Evolutionary conservation across 2,329 filamentous ascomycete genomes (phyloP).

Genomic region (Coleophoma crateriformis): DNA sequence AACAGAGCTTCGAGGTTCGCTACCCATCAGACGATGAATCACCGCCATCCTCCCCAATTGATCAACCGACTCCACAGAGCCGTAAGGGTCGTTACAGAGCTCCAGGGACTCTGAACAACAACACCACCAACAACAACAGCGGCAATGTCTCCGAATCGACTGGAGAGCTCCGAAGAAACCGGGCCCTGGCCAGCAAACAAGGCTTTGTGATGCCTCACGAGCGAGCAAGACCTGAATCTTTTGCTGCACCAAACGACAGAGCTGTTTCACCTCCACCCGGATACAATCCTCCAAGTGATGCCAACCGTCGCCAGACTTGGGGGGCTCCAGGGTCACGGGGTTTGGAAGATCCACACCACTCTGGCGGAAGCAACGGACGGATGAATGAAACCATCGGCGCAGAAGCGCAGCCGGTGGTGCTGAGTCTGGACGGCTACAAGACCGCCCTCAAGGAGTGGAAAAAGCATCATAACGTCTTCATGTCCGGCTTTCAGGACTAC

Average conservation of each 20-base stretch:
- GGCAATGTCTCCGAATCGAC: not conserved
- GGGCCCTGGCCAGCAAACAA: too few species aligned
- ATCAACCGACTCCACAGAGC: not conserved
- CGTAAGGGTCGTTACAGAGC: not conserved
- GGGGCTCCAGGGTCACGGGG: not conserved
- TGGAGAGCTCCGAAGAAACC: too few species aligned
- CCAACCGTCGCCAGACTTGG: not conserved
- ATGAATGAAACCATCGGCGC: not conserved
- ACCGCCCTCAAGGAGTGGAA: not conserved
- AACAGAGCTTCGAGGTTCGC: not conserved
- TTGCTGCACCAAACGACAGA: not conserved
- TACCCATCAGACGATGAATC: not conserved
- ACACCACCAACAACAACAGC: not conserved
- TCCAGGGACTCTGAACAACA: not conserved
- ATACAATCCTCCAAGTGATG: not conserved
- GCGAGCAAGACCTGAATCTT: not conserved
- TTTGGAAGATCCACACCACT: not conserved
- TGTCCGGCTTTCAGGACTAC: not conserved
- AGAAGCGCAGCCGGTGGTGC: not conserved
- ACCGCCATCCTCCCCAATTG: not conserved
- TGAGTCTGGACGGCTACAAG: not conserved
- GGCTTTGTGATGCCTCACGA: conserved; percentile 1
- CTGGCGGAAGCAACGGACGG: not conserved
- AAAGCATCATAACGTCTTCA: not conserved
- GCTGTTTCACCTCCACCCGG: not conserved